Base-by-base conservation (phyloP, 2,329 filamentous ascomycete genomes). In the Zasmidium angulare region DNA sequence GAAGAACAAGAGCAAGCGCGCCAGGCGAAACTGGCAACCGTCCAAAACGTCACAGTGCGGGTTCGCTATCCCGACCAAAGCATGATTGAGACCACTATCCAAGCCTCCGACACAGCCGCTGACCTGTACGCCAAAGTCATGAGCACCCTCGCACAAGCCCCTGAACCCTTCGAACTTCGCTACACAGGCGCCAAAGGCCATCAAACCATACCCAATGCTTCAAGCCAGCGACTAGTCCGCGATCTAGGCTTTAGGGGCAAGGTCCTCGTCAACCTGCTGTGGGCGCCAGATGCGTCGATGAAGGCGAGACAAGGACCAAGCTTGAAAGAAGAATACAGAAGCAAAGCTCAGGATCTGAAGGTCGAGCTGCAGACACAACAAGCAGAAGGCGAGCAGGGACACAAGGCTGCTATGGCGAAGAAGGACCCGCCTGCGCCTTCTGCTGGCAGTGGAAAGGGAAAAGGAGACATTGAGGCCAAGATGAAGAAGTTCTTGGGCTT, bases 21-120 rank as follows among this genome's bases (percentile, higher is more conserved):
- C 54, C 83, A 84, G 50, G 86, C 87, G 26, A 87, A 82, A 63
- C 78, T 92, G 1, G 83, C 87, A 3, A 82, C 84, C 3, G 82
- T 93, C 61, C 85, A 84, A 53, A 84, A 85, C 29, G 84, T 96
- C 29, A 82, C 86, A 24, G 82, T 98, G 63, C 91, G 90, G 64
- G 84, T 97, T 51, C 89, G 93, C 23, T 93, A 97, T 67, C 93
- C 93, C 0, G 93, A 98, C 72, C 90, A 93, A 67, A 89, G 87
- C 58, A 86, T 88, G 55, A 85, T 92, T 29, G 85, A 91, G 53
- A 88, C 88, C 77, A 83, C 81, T n/a, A 86, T 96, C 65, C 82
- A 81, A 1, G 85, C 86, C 20, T 73, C 79, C 1, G 88, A 93
- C 55, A 91, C 89, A 0, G 89, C 88, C 1, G 80, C 82, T 2